Base-by-base conservation (phyloP, 495 filamentous ascomycete species). In the Penicillium angulare region DNA sequence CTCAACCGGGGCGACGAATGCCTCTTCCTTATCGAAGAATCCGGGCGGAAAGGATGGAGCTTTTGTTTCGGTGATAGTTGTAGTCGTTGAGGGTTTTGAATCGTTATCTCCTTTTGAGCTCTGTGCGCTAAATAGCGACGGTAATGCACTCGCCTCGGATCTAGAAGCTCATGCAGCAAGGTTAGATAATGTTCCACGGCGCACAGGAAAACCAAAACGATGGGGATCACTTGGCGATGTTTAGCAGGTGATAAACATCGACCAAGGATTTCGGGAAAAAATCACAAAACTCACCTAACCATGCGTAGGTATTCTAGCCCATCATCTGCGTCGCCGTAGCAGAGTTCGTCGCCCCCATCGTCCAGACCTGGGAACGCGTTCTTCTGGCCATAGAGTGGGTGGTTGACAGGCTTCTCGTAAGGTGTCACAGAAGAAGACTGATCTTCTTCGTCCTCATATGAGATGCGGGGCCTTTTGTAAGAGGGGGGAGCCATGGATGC, bases 321-420 rank as follows among this genome's bases (percentile, higher is more conserved):
- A 65, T 88, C 80, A 16, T 77, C 76, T 34, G 75, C 69, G 7
- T 68, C 66, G 16, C 27, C 35, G 45, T 82, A 79, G 42, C 71
- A 72, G 17, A 78, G 57, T 47, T 72, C 75, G 43, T 75, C 73
- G 13, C 79, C 77, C 32, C 68, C 76, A 23, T 75, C 74, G 24
- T 88, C 86, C n/a, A 89, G 69, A 21, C 86, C 84, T 0, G 89
- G 89, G 56, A 95, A 90, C 16, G 82, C 88, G 55, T 82, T 75
- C 52, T 84, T 84, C 60, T 93, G 90, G 38, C 90, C 88, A 56
- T 84, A 91, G 8, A 81, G 76, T 2, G 80, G 79, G 58, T 92
- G 79, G 41, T 82, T 74, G 29, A 72, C 75, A 13, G 81, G 72
- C 10, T 64, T 68, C 49, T 75, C 70, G 23, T 70, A 55, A 9